phyloP scores from a whole-genome alignment of 306 rosid species.

The Neltuma alba region DNA sequence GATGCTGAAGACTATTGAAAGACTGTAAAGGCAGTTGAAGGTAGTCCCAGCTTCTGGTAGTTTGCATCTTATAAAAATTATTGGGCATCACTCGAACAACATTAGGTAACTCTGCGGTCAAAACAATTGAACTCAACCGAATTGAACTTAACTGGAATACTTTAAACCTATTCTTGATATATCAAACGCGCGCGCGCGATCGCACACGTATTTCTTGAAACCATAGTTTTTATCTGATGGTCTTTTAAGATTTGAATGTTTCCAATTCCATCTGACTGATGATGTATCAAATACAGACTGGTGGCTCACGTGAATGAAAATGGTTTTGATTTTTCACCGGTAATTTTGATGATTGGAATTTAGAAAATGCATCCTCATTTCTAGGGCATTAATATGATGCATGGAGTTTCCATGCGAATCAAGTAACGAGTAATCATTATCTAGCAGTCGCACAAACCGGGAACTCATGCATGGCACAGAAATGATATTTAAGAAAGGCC shows the following conservation, averaged over 20 bases:
- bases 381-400: neutral
- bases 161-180: neutral
- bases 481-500: neutral
- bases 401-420: neutral
- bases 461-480: neutral
- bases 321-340: too few species aligned
- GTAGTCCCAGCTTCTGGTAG: conserved; percentile 66
- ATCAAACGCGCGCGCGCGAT: too few species aligned
- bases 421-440: neutral
- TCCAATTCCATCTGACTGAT: neutral
- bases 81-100: conserved; percentile 57
- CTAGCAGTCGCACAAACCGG: neutral
- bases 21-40: conserved; percentile 46
- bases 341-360: too few species aligned
- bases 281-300: neutral
- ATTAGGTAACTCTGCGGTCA: conserved; percentile 43
- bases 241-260: neutral
- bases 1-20: conserved; percentile 31
- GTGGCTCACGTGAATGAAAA: neutral
- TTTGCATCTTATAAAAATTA: conserved; percentile 46
- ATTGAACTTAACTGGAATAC: neutral
- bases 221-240: neutral
- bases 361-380: neutral
- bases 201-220: neutral
- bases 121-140: too few species aligned